phyloP scores from a whole-genome alignment of 495 filamentous ascomycete species.

The Amniculicola lignicola region DNA sequence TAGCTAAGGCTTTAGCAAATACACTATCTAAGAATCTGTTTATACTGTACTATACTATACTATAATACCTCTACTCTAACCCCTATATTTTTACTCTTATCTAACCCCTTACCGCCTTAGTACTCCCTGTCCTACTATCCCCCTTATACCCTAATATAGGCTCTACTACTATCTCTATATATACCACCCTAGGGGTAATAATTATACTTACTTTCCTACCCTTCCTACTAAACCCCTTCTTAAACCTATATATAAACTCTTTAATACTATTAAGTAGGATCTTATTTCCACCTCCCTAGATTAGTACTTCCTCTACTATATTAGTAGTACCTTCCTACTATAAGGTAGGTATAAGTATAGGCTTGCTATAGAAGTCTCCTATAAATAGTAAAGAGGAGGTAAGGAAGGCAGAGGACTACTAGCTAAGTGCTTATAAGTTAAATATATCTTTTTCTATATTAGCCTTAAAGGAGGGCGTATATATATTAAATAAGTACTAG shows the following conservation, averaged over 20 bases:
- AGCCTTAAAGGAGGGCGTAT: slow-evolving; percentile 43
- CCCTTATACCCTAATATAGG: slow-evolving; percentile 40
- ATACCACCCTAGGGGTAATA: slow-evolving; percentile 31
- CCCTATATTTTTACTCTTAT: slow-evolving; percentile 26
- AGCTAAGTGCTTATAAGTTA: slow-evolving; percentile 27
- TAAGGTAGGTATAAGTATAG: slow-evolving; percentile 46
- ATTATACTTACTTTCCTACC: slow-evolving; percentile 25
- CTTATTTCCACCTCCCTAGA: slow-evolving; percentile 57
- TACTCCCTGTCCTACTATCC: slow-evolving; percentile 31
- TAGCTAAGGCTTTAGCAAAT: too few relatives aligned
- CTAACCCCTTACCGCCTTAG: slow-evolving; percentile 34
- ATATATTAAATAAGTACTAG: slow-evolving; percentile 52
- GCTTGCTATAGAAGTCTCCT: slow-evolving; percentile 56
- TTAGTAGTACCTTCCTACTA: slow-evolving; percentile 53
- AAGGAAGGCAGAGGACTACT: slow-evolving; percentile 51
- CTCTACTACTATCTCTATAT: slow-evolving; percentile 45
- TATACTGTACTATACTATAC: too few relatives aligned
- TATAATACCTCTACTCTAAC: too few relatives aligned
- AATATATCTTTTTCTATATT: slow-evolving; percentile 55
- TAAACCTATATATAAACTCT: slow-evolving; percentile 48
- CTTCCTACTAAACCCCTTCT: slow-evolving; percentile 29
- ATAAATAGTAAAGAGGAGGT: slow-evolving; percentile 25
- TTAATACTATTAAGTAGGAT: slow-evolving; percentile 56
- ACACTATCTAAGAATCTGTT: too few relatives aligned
- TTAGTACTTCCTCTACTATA: slow-evolving; percentile 48